A percentile compares a stretch with the other conserved stretches of the same genome.
These are phyloP conservation scores for Ziziphus jujuba DNA, from an alignment of 306 rosid species.

Conservation along the genomic window DNA sequence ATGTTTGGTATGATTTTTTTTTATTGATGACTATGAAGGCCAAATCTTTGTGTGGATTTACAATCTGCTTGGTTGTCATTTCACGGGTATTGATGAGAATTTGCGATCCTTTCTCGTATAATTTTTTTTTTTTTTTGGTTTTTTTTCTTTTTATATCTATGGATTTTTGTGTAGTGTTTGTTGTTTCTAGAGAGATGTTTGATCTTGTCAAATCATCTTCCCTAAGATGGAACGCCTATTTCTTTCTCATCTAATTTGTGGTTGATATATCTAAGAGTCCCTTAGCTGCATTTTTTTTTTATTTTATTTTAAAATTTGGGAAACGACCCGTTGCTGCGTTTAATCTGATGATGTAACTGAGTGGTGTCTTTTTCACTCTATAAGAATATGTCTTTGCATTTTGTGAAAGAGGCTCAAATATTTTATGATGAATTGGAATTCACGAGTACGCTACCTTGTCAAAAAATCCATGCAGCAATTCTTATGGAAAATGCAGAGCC, in stretches of 20 bases:
- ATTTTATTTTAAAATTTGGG: too few relatives aligned
- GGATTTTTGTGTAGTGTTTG: neutral
- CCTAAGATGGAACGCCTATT: neutral
- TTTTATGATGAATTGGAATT: constrained; percentile 15
- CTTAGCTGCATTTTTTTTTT: constrained; percentile 27
- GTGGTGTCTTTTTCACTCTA: constrained; percentile 21
- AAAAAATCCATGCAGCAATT: constrained; percentile 20
- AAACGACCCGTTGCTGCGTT: constrained; percentile 26
- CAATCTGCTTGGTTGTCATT: constrained; percentile 18
- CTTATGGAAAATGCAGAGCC: constrained; percentile 28
- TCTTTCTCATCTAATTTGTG: constrained; percentile 19
- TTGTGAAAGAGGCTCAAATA: constrained; percentile 14
- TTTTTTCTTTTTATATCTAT: neutral
- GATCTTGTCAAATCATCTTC: neutral
- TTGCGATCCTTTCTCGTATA: neutral
- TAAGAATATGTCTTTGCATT: constrained; percentile 24
- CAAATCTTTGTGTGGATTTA: constrained; percentile 31
- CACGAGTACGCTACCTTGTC: constrained; percentile 26
- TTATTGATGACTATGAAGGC: constrained; percentile 8
- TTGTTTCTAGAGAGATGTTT: constrained; percentile 19
- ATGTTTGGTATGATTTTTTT: constrained; percentile 17
- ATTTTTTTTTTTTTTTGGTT: neutral
- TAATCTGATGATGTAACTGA: constrained; percentile 2
- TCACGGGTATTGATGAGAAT: constrained; percentile 26
- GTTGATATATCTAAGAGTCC: constrained; percentile 23